Evolutionary conservation across 805 yeast species (phyloP).

Genomic region (Metschnikowia santaceciliae): DNA sequence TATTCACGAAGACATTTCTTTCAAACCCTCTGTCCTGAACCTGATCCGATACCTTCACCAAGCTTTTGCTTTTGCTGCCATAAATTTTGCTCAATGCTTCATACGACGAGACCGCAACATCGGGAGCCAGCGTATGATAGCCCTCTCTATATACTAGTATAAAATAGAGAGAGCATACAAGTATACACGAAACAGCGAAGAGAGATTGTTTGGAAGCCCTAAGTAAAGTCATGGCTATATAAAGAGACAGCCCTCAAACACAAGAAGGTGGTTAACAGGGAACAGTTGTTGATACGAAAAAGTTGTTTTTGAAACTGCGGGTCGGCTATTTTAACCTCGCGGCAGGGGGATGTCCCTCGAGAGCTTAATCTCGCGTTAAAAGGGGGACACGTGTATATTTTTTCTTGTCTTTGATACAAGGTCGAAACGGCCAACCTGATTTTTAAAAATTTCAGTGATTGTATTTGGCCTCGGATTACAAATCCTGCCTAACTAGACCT

Average conservation of each 20-base stretch:
- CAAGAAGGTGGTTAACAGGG: too few relatives aligned
- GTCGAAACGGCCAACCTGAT: too few relatives aligned
- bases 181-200: background rate
- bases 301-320: too few relatives aligned
- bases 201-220: background rate
- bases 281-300: too few relatives aligned
- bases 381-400: too few relatives aligned
- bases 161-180: background rate
- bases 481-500: background rate
- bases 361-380: too few relatives aligned
- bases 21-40: constrained; percentile 1
- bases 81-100: background rate
- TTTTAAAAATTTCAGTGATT: too few relatives aligned
- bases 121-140: background rate
- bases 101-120: background rate
- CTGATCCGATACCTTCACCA: background rate
- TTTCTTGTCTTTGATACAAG: too few relatives aligned
- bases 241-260: background rate
- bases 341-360: too few relatives aligned
- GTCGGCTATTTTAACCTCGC: too few relatives aligned
- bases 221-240: background rate
- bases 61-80: background rate
- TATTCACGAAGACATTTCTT: constrained; percentile 1
- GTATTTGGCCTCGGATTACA: too few relatives aligned
- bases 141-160: background rate